Base-by-base conservation (phyloP, 1,284 basidiomycete species). In the Gomphus bonarii region DNA sequence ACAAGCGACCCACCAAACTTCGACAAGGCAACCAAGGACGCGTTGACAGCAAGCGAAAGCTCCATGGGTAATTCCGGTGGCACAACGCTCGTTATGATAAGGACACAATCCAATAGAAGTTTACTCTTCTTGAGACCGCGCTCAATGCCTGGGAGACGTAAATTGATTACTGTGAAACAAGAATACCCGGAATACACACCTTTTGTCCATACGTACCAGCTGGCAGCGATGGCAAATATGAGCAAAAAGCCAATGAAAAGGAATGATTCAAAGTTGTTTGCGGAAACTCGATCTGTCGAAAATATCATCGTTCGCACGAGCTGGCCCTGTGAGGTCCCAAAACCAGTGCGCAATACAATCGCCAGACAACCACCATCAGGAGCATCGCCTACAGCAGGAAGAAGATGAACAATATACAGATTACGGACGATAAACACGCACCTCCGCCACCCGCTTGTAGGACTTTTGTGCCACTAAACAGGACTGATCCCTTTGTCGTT, bases 41-140 rank as follows among this genome's bases (percentile, higher is more conserved):
- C 91, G 65, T 97, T 97, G 61, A 97, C 95, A 6, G 95, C 94
- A 50, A 97, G 75, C 0, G 90, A 92, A 31, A 97, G 76, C 67
- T 97, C 95, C 94, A 97, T 97, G 1, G 94, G 94, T 48, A 97
- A 69, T 66, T 97, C 95, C 11, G 95, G 94, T 10, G 94, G 94
- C 0, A 97, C 94, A 48, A 97, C 94, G 59, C 90, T 93, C 16
- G 94, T 97, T 64, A 97, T 85, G 67, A 97, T 97, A 54, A 97
- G 77, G 50, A 97, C 82, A 67, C 94, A 97, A 68, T 97, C 93
- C 49, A 97, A 77, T 2, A 97, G 72, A 2, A 97, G 75, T 71
- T 97, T 97, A 31, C 88, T 91, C 71, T 95, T 94, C 70, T 93
- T 94, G 67, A 95, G 75, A 35, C 88, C 85, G 56, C 91, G 79